Evolutionary conservation across 164 flowering plant species (phyloP), one percentile per base, ranked within the genome.

Genomic region (Akebia trifoliata): DNA sequence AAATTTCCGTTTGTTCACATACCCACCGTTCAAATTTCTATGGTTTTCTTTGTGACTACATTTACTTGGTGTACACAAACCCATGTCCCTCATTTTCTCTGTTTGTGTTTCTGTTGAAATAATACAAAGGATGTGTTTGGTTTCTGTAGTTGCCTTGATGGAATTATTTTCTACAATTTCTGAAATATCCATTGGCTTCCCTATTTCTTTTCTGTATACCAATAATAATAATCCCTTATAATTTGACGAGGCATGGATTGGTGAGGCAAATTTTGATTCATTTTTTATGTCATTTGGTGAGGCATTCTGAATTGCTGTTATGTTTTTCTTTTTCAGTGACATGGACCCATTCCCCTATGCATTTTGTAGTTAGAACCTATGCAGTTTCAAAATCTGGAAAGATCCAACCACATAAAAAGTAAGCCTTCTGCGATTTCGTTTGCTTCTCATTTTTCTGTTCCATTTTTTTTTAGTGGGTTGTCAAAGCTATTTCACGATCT

Each of bases 331-430:
- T n/a, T n/a, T 51, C 73, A 74, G 80, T 26, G 26, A 62, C 63
- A 31, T 66, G 63, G 71, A 45, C 57, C 35, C 52, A 32, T 22
- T 26, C 62, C 22, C 72, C 42, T 36, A 29, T 45, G 47, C 66
- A 30, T 24, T 26, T 25, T 63, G 44, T 69, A 4, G 0, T 59
- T 25, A 73, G 84, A 72, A 53, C 77, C 59, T 80, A 72, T 59
- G 80, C 73, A 25, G 62, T 49, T 45, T 58, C 62, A 5, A 75
- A 66, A 50, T 54, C 65, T 6, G 72, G 37, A 24, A 76, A 66
- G 54, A 31, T 70, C 68, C 75, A 64, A 54, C 39, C 62, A 10
- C 67, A 38, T 10, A 79, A 72, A 55, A 82, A 76, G 87, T 82
- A 69, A 62, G 72, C 55, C 39, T 42, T 54, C 8, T 39, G n/a